Percentiles rank a stretch among this genome's conserved stretches.
These are phyloP conservation scores for Bidens hawaiensis DNA, from an alignment of 140 eudicot genomes.

Conservation along the genomic window DNA sequence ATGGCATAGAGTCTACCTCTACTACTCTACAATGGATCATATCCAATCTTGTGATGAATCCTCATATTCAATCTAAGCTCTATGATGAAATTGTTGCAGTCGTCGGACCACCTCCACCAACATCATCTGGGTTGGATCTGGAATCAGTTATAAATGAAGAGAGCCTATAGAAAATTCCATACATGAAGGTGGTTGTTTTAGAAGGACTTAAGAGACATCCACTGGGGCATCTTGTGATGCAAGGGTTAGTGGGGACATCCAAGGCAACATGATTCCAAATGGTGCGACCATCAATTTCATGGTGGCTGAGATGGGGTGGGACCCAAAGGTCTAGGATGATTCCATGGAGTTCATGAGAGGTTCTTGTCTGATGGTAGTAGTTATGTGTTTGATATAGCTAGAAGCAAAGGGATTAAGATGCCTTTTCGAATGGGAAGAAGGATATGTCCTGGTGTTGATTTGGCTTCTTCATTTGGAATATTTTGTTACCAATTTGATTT, in stretches of 20 bases:
- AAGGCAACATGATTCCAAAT: conserved; percentile 39
- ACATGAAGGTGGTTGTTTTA: conserved; percentile 26
- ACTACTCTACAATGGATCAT: conserved; percentile 12
- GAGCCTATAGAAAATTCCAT: conserved; percentile 9
- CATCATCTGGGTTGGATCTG: not conserved
- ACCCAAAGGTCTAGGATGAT: conserved; percentile 45
- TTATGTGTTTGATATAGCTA: conserved; percentile 13
- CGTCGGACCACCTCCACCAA: conserved; percentile 15
- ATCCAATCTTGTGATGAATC: conserved; percentile 13
- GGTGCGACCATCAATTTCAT: conserved; percentile 21
- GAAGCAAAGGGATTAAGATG: conserved; percentile 25
- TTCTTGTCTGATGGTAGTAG: conserved; percentile 21
- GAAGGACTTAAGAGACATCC: conserved; percentile 8
- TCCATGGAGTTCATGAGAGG: conserved; percentile 48
- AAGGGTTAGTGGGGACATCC: conserved; percentile 24
- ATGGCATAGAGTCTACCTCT: not conserved
- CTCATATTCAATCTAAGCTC: conserved; percentile 37
- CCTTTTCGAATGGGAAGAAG: conserved; percentile 47
- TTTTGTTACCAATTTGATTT: conserved; percentile 25
- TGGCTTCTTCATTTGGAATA: conserved; percentile 19
- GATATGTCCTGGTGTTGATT: conserved; percentile 31
- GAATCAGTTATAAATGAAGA: conserved; percentile 30
- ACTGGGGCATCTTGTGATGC: conserved; percentile 11
- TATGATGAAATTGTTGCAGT: conserved; percentile 40
- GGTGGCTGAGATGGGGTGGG: conserved; percentile 64